Conservation (phyloP, 164 flowering plant species). For the Aristolochia fimbriata region DNA sequence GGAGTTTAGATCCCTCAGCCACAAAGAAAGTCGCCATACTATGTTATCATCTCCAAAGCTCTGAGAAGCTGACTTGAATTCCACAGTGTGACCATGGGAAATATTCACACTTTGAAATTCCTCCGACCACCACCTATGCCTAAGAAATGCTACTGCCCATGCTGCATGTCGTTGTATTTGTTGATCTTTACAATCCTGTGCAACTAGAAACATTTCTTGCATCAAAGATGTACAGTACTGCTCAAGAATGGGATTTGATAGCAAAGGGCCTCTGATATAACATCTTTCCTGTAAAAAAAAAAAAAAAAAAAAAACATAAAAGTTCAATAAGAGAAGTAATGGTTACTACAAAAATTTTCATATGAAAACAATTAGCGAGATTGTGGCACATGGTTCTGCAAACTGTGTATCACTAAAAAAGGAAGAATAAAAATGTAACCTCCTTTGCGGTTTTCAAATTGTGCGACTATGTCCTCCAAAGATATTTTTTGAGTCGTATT, state of each 20-base stretch:
- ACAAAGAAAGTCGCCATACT: slow-evolving; percentile 59
- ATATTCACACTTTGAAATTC: slow-evolving; percentile 19
- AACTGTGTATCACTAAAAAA: neutral
- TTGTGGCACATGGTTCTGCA: neutral
- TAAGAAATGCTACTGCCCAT: slow-evolving; percentile 86
- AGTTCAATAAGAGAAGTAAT: slow-evolving; percentile 4
- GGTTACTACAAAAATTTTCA: too few relatives aligned
- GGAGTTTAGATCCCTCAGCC: slow-evolving; percentile 47
- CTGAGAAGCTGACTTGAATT: slow-evolving; percentile 31
- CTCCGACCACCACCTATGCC: slow-evolving; percentile 42
- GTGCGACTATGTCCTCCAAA: too few relatives aligned
- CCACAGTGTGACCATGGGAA: slow-evolving; percentile 12
- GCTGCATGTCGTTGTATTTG: slow-evolving; percentile 75
- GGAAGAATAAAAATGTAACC: too few relatives aligned
- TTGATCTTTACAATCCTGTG: slow-evolving; percentile 56
- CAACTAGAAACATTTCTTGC: slow-evolving; percentile 83
- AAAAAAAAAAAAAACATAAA: neutral
- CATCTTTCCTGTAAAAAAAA: slow-evolving; percentile 40
- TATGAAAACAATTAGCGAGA: too few relatives aligned
- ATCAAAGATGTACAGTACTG: slow-evolving; percentile 37
- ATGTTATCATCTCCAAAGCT: slow-evolving; percentile 51
- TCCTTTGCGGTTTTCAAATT: too few relatives aligned
- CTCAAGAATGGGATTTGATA: slow-evolving; percentile 51
- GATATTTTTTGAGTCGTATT: too few relatives aligned
- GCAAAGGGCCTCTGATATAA: slow-evolving; percentile 48